phyloP scores from a whole-genome alignment of 2,329 filamentous ascomycete species.

The Talaromyces funiculosus region DNA sequence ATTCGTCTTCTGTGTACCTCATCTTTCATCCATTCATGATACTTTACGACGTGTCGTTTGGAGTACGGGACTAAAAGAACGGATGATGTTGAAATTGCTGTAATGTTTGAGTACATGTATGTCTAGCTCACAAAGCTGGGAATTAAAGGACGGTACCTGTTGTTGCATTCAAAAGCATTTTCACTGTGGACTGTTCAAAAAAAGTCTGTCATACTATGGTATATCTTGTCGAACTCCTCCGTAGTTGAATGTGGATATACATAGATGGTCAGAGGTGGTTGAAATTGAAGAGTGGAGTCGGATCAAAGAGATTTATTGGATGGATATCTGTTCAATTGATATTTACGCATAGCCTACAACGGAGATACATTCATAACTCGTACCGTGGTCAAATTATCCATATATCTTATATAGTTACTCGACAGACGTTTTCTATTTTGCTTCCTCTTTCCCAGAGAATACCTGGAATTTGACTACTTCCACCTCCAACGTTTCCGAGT shows the following conservation, averaged over 20 bases:
- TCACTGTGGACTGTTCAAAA: background rate
- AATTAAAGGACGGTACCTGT: constrained; percentile 23
- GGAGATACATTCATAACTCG: background rate
- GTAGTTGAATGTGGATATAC: background rate
- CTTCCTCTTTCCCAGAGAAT: constrained; percentile 32
- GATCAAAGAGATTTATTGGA: background rate
- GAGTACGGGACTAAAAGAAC: constrained; percentile 81
- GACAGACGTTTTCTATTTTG: constrained; percentile 19
- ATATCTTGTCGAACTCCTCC: background rate
- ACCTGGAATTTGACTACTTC: constrained; percentile 59
- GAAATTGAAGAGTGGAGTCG: background rate
- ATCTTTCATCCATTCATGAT: constrained; percentile 91
- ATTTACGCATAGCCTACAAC: background rate
- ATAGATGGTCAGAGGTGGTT: background rate
- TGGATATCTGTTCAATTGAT: too few species aligned
- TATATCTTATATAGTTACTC: background rate
- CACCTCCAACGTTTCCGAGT: constrained; percentile 77
- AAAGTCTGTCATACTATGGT: background rate
- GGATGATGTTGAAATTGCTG: constrained; percentile 62
- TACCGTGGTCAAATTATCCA: background rate
- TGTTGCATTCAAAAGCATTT: constrained; percentile 32
- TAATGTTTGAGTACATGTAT: background rate
- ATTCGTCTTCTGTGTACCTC: too few species aligned
- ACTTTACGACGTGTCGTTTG: constrained; percentile 70
- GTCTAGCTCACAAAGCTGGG: background rate